Conservation (phyloP, 2,329 filamentous ascomycete genomes). For the Aspergillus aculeatus region DNA sequence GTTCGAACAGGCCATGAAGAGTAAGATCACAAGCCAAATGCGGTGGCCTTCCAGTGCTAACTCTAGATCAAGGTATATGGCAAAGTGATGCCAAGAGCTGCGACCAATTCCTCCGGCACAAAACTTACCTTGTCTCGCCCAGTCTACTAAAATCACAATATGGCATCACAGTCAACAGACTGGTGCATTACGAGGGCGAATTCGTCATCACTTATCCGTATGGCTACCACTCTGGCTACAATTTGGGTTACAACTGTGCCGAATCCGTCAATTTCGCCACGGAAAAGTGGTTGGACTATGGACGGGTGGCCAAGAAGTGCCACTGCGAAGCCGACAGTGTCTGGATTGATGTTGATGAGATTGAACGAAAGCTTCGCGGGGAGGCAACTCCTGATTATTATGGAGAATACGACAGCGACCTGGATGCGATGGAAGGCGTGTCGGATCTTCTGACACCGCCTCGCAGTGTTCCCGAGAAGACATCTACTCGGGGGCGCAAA, state of each 20-base stretch:
- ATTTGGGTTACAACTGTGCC: constrained; percentile 96
- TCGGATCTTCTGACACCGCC: constrained; percentile 77
- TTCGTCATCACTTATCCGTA: constrained; percentile 99
- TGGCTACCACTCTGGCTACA: constrained; percentile 97
- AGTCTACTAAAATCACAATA: constrained; percentile 82
- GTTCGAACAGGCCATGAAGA: constrained; percentile 94
- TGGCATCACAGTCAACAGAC: constrained; percentile 92
- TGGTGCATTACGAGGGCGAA: constrained; percentile 93
- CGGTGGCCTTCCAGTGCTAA: background rate
- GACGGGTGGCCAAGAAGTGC: constrained; percentile 93
- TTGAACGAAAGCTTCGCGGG: constrained; percentile 88
- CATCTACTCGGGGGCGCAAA: constrained; percentile 64
- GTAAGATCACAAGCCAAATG: constrained; percentile 28
- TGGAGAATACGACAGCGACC: constrained; percentile 59
- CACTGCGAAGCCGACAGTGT: constrained; percentile 97
- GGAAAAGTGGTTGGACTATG: constrained; percentile 92
- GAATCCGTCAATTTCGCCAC: constrained; percentile 98
- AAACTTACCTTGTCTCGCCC: constrained; percentile 94
- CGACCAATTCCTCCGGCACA: constrained; percentile 93
- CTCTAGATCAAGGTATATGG: constrained; percentile 62
- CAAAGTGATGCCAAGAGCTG: constrained; percentile 92
- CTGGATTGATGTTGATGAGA: constrained; percentile 95
- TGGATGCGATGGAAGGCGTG: constrained; percentile 60
- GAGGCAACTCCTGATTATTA: constrained; percentile 63
- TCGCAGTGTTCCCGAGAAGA: constrained; percentile 67